Evolutionary conservation across 116 monocot genomes (phyloP), one percentile per base, ranked within the genome.

Genomic region (Posidonia oceanica): DNA sequence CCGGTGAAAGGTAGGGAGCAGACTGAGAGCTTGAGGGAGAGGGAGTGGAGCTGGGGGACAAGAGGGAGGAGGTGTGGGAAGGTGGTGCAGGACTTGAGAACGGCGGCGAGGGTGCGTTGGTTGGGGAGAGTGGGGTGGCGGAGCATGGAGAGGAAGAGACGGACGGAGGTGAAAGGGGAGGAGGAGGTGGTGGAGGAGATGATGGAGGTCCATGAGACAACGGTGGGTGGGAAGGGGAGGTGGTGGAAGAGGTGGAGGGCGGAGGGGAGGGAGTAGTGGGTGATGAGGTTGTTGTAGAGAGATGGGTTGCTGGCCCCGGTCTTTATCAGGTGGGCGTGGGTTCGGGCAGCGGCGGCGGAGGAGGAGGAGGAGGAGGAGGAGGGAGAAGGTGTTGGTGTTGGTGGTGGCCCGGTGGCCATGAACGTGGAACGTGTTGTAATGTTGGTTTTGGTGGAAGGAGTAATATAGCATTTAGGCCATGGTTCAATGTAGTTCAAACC

Each of bases 211-310:
- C 80, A 84, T 15, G 88, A 82, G 12, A 68, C 75, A 44, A 77
- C 40, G 21, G 69, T 73, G n/a, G 88, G 82, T 12, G 59, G 48
- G 74, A 82, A 79, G 17, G 83, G 85, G 61, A 88, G 88, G 72
- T 29, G 61, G 73, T 54, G 70, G 69, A 85, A 79, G 77, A 89
- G 85, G 66, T 52, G 80, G 70, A 88, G 75, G 67, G 87, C 80
- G 56, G 52, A 63, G 37, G 74, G 39, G 39, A 78, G 65, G 36
- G 84, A 75, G 75, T 82, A 84, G 57, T 77, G 80, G 53, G 81
- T 66, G 39, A 88, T 75, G 58, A 84, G 78, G 58, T 61, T 64
- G 80, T 88, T 78, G 82, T 77, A 77, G 66, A 57, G 58, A 21
- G 69, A 52, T 40, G 68, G 78, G 36, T 70, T 59, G 59, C 22